Percentiles rank a stretch among this genome's conserved stretches.
Evolutionary conservation across 169 alveolate genomes (phyloP).

Genomic region (Perkinsus chesapeaki): DNA sequence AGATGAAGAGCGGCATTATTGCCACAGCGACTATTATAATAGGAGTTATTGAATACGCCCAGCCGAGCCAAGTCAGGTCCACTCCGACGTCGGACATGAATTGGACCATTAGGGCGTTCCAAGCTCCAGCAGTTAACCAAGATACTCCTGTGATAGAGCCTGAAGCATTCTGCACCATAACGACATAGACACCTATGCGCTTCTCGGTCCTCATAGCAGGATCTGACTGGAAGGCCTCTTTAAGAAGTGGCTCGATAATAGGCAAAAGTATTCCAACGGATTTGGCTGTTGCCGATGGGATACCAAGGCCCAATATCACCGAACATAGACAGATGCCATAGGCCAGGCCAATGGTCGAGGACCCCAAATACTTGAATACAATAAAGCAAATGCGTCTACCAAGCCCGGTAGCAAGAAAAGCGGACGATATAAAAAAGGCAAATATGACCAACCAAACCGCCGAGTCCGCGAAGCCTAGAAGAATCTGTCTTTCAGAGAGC

Average conservation of each 20-base stretch:
- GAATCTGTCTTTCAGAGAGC: not conserved
- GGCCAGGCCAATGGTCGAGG: not conserved
- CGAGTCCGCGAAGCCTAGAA: not conserved
- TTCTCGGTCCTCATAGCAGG: not conserved
- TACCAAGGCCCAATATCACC: not conserved
- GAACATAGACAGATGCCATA: not conserved
- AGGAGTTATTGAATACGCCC: not conserved
- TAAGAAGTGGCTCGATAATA: not conserved
- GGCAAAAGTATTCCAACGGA: not conserved
- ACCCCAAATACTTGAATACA: not conserved
- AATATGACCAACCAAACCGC: conserved; percentile 7
- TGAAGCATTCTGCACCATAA: not conserved
- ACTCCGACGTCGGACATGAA: not conserved
- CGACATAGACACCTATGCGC: not conserved
- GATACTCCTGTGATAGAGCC: not conserved
- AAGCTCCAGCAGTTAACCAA: not conserved
- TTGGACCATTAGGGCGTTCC: not conserved
- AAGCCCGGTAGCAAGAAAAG: not conserved
- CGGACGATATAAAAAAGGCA: not conserved
- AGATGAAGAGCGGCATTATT: not conserved
- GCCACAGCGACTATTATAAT: not conserved
- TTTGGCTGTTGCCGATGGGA: conserved; percentile 3
- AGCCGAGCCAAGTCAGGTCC: not conserved
- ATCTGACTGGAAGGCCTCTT: not conserved
- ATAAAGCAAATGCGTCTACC: conserved; percentile 4